Conservation (phyloP, 768 basidiomycete species). For the Amanita pseudoporphyria region DNA sequence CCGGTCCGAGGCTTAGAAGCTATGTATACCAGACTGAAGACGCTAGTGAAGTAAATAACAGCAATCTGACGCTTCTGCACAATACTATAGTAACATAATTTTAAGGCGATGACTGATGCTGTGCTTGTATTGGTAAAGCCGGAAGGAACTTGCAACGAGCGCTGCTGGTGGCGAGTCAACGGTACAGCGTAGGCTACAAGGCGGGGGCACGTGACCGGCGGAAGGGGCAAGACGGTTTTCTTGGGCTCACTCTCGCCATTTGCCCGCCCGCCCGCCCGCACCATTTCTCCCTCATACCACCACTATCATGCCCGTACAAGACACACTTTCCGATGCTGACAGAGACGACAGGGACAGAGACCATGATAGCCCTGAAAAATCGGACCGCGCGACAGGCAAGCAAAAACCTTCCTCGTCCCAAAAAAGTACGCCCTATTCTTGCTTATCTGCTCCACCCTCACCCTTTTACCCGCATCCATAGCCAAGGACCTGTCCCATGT, state of each 20-base stretch:
- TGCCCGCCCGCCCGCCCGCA: background rate
- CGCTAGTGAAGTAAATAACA: no score
- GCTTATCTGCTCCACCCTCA: background rate
- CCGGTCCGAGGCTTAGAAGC: no score
- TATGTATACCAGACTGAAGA: no score
- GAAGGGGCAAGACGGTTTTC: constrained; percentile 2
- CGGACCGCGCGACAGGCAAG: constrained; percentile 19
- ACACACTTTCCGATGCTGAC: constrained; percentile 16
- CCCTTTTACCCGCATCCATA: constrained; percentile 15
- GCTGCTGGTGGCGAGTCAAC: no score
- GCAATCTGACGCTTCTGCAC: no score
- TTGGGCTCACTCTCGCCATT: constrained; percentile 5
- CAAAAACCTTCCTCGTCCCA: constrained; percentile 19
- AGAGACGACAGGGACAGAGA: constrained; percentile 17
- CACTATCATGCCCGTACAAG: constrained; percentile 5
- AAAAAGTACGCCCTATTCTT: constrained; percentile 16
- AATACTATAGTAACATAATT: no score
- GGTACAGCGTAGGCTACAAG: no score
- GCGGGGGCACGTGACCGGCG: background rate
- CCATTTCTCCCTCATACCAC: background rate
- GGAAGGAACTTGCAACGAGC: no score
- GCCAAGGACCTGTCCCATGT: constrained; percentile 92
- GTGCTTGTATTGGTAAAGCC: no score
- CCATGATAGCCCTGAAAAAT: constrained; percentile 14
- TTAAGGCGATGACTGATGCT: no score